A percentile compares a stretch with the other conserved stretches of the same genome.
phyloP scores from a whole-genome alignment of 805 yeast species.

The Metahyphopichia silvanorum region DNA sequence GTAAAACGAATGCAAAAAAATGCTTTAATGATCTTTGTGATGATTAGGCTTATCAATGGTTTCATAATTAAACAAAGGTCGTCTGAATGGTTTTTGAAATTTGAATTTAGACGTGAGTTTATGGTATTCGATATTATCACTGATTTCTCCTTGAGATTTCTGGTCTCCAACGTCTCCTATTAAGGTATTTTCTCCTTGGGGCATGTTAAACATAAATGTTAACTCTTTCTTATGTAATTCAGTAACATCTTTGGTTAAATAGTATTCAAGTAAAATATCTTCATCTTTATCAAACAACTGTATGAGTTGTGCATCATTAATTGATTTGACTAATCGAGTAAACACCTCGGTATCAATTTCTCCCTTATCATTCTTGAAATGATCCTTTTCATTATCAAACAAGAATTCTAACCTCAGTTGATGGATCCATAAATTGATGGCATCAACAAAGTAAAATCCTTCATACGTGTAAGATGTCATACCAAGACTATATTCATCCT shows the following conservation, averaged over 20 bases:
- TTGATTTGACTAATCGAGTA: slow-evolving; percentile 10
- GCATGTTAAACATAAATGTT: slow-evolving; percentile 15
- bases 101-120: slow-evolving; percentile 15
- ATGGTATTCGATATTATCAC: slow-evolving; percentile 16
- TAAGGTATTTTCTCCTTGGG: slow-evolving; percentile 18
- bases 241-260: slow-evolving; percentile 22
- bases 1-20: too few species aligned
- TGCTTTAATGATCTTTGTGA: slow-evolving; percentile 10
- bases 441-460: slow-evolving; percentile 20
- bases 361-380: slow-evolving; percentile 9
- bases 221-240: slow-evolving; percentile 21
- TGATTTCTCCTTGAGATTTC: slow-evolving; percentile 8
- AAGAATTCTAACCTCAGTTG: slow-evolving; percentile 9
- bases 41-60: slow-evolving; percentile 20
- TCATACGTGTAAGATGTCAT: slow-evolving; percentile 16
- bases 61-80: slow-evolving; percentile 25
- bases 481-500: slow-evolving; percentile 17
- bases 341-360: slow-evolving; percentile 12
- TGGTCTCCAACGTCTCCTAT: slow-evolving; percentile 18
- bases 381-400: slow-evolving; percentile 11
- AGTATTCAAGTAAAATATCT: slow-evolving; percentile 23
- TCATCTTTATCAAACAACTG: slow-evolving; percentile 15
- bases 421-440: slow-evolving; percentile 15
- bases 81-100: slow-evolving; percentile 20
- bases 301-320: slow-evolving; percentile 16